phyloP scores from a whole-genome alignment of 768 basidiomycete genomes.

The Galerina marginata region DNA sequence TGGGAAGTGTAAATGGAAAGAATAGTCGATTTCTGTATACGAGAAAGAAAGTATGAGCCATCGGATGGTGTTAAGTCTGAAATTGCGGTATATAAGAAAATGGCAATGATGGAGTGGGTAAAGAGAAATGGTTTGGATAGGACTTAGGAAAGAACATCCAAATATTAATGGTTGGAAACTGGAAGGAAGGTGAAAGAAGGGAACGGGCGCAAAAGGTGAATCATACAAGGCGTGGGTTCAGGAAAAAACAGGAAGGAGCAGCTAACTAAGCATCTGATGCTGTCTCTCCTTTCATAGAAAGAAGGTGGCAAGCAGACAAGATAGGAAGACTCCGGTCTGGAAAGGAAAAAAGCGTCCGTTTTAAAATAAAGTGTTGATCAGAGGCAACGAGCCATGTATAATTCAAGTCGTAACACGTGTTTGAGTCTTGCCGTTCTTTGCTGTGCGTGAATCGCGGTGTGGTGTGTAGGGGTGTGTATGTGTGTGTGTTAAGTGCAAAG shows the following conservation, averaged over 20 bases:
- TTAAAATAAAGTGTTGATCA: constrained; percentile 44
- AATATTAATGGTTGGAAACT: constrained; percentile 17
- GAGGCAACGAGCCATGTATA: constrained; percentile 29
- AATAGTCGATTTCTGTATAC: no score
- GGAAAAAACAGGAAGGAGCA: constrained; percentile 27
- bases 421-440: constrained; percentile 20
- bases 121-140: constrained; percentile 15
- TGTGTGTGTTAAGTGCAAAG: constrained; percentile 13
- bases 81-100: neutral
- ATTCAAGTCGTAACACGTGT: constrained; percentile 27
- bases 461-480: constrained; percentile 8
- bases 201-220: constrained; percentile 39
- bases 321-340: constrained; percentile 9
- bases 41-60: no score
- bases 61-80: no score
- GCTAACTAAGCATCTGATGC: constrained; percentile 18
- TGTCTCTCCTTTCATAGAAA: constrained; percentile 7
- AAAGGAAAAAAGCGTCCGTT: constrained; percentile 77
- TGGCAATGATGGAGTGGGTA: no score
- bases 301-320: constrained; percentile 12
- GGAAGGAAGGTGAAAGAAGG: constrained; percentile 15
- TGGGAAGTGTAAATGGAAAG: constrained; percentile 29
- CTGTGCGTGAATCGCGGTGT: constrained; percentile 14
- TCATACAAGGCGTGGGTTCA: constrained; percentile 21
- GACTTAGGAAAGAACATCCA: constrained; percentile 13